Evolutionary conservation across 2,329 filamentous ascomycete genomes (phyloP), one percentile per base, ranked within the genome.

Genomic region (Scedosporium minutisporum): DNA sequence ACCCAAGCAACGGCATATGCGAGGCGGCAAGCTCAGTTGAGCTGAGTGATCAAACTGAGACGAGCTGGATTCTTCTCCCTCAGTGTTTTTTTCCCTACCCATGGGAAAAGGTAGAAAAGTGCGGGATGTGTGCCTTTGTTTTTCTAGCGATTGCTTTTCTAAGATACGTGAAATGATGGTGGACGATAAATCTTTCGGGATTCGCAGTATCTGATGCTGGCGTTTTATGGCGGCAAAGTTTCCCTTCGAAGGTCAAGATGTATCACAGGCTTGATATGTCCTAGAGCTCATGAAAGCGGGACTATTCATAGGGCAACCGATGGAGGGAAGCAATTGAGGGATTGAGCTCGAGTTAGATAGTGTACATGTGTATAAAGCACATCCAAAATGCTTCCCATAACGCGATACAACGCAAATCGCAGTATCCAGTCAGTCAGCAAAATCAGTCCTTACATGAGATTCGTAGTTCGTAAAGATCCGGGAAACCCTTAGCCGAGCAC

Each of bases 401-500:
- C 10, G 9, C 33, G 33, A 4, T 12, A 38, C 33, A 10, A 10
- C 10, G 10, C 33, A 4, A 38, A 38, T 38, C 33, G 33, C 10
- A 38, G 33, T 4, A 38, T 38, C 33, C 2, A 14, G 10, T 38
- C 33, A 38, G 44, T 48, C 44, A 21, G 16, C n/a, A 48, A 48
- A 38, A 14, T 10, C 33, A 38, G 33, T 38, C 33, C 33, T 38
- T 10, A 38, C 33, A 38, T 38, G 33, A 38, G 9, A 14, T 10
- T 38, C 33, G 10, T 38, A 38, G 10, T 38, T 38, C 33, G 33
- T 12, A 38, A 10, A 38, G 9, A 38, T 38, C 33, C 33, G 10
- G 2, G 33, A 38, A 14, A 14, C 7, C 29, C 42, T 67, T 69
- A 74, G 63, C 70, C 76, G 44, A 83, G 66, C 5, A 83, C 80